phyloP scores from a whole-genome alignment of 2,329 filamentous ascomycete species.

The Cercospora brassicicola region DNA sequence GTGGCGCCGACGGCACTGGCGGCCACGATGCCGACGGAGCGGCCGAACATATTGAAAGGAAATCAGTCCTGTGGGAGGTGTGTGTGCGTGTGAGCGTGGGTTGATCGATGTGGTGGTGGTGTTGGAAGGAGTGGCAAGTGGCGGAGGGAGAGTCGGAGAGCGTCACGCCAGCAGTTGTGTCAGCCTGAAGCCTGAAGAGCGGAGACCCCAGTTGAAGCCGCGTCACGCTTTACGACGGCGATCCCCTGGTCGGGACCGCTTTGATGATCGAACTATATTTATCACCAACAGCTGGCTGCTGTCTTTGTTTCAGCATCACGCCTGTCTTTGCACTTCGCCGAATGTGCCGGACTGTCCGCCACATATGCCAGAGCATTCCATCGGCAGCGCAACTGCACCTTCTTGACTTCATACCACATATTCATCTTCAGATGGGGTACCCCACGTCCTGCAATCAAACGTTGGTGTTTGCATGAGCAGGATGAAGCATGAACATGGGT shows the following conservation, averaged over 20 bases:
- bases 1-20: conserved; percentile 36
- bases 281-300: background rate
- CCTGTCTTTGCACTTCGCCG: background rate
- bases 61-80: conserved; percentile 11
- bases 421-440: background rate
- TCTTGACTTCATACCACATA: background rate
- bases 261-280: background rate
- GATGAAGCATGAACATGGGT: background rate
- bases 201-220: background rate
- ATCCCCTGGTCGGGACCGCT: background rate
- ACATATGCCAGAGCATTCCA: background rate
- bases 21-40: conserved; percentile 34
- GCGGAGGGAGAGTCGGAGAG: background rate
- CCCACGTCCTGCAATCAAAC: background rate
- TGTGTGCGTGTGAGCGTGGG: background rate
- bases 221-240: background rate
- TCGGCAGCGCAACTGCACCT: background rate
- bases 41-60: conserved; percentile 36
- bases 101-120: background rate
- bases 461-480: background rate
- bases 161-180: background rate
- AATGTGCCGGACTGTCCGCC: background rate
- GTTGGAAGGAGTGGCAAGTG: background rate
- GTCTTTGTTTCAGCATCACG: background rate
- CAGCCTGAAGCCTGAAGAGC: background rate